Base-by-base conservation (phyloP, 2,329 filamentous ascomycete species). In the Ophiostoma australiae region DNA sequence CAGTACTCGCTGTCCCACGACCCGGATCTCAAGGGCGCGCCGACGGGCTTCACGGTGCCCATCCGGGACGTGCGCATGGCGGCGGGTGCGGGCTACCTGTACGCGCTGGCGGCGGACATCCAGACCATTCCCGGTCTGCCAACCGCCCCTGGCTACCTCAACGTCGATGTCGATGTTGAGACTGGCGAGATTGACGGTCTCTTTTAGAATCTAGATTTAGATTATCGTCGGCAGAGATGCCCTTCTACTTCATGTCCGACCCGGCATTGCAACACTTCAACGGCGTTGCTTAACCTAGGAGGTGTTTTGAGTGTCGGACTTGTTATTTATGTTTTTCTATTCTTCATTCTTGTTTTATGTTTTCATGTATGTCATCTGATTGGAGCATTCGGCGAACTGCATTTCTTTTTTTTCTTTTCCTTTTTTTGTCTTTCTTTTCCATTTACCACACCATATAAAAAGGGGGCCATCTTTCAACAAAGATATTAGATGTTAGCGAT, bases 1-100 rank as follows among this genome's bases (percentile, higher is more conserved):
- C 95, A 99, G 81, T 99, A 99, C 84, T 97, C 92, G 44, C 86
- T 99, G 68, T 95, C 91, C 72, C 94, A 98, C 80, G 93, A 99
- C 79, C 91, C 94, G 2, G 89, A 91, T 13, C 85, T 98, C 76
- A 99, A 99, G 87, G 95, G 95, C 73, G 95, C 95, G 10, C 95
- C 95, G 33, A 92, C 90, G 4, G 95, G 94, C 72, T 99, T 98
- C 81, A 96, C 92, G 0, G 89, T 99, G 6, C 95, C 95, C 1
- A 97, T 99, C 76, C 86, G 94, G 72, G 95, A 99, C 78, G 94
- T 99, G 55, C 86, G 94, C 73, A 89, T 99, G 85, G 95, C 95
- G 37, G 94, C 94, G 72, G 95, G 95, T 78, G 95, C 93, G 73
- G 95, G 95, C 74, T 97, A 97, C 80, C 82, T 97, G 86, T 97